Evolutionary conservation across 768 basidiomycete genomes (phyloP).

Genomic region (Mycena epipterygia): DNA sequence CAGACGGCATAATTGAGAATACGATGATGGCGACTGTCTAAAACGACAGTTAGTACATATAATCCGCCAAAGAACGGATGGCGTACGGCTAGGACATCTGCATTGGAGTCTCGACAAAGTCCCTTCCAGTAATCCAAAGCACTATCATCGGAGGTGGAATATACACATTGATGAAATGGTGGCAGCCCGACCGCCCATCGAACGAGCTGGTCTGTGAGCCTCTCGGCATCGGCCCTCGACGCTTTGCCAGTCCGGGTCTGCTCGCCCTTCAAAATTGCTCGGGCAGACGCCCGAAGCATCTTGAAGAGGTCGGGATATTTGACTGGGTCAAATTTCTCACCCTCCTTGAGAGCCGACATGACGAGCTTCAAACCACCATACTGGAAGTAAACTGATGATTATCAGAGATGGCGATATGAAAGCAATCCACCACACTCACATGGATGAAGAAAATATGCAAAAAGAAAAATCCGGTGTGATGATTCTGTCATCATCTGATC

Average conservation of each 20-base stretch:
- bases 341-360: slow-evolving; percentile 37
- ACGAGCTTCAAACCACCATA: slow-evolving; percentile 36
- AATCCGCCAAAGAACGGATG: neutral
- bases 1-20: slow-evolving; percentile 45
- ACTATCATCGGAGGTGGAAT: slow-evolving; percentile 25
- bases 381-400: slow-evolving; percentile 32
- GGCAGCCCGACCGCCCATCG: slow-evolving; percentile 29
- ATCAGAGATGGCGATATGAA: neutral
- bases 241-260: slow-evolving; percentile 27
- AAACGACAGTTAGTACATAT: neutral
- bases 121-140: slow-evolving; percentile 42
- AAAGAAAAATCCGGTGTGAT: slow-evolving; percentile 42
- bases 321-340: neutral
- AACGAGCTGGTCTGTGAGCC: slow-evolving; percentile 38
- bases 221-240: slow-evolving; percentile 22
- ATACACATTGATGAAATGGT: neutral
- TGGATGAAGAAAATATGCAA: slow-evolving; percentile 48
- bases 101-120: slow-evolving; percentile 39
- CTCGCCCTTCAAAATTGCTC: slow-evolving; percentile 39
- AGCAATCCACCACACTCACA: slow-evolving; percentile 18
- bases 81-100: slow-evolving; percentile 37
- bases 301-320: slow-evolving; percentile 34
- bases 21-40: slow-evolving; percentile 39
- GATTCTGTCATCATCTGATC: slow-evolving; percentile 49
- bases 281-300: slow-evolving; percentile 22